Conservation (phyloP, 1,284 basidiomycete species). For the Takashimella tepidaria region DNA sequence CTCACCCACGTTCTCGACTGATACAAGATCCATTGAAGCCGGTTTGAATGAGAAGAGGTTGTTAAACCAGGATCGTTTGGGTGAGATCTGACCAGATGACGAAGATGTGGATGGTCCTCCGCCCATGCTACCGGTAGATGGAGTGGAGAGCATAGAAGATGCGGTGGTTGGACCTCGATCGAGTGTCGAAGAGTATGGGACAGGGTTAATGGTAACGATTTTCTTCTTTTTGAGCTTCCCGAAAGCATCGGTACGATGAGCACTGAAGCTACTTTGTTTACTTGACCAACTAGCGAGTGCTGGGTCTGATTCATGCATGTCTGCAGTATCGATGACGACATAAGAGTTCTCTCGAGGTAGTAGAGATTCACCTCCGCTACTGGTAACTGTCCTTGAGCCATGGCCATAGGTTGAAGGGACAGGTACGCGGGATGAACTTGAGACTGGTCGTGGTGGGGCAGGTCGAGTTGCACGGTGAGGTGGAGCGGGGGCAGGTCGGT, state of each 20-base stretch:
- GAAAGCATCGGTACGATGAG: constrained; percentile 38
- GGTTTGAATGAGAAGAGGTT: constrained; percentile 84
- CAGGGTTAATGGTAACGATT: constrained; percentile 32
- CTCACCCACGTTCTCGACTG: constrained; percentile 37
- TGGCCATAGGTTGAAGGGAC: not conserved
- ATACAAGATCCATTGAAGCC: constrained; percentile 52
- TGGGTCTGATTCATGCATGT: constrained; percentile 21
- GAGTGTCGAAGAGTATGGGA: constrained; percentile 26
- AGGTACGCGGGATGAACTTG: not conserved
- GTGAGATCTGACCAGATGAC: constrained; percentile 12
- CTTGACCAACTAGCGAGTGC: constrained; percentile 27
- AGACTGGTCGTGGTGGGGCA: constrained; percentile 7
- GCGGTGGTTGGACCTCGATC: constrained; percentile 13
- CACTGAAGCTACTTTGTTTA: constrained; percentile 21
- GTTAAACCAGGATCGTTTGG: constrained; percentile 77
- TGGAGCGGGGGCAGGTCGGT: constrained; percentile 13
- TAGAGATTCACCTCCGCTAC: constrained; percentile 20
- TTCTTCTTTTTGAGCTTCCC: constrained; percentile 44
- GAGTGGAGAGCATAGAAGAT: constrained; percentile 15
- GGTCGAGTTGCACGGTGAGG: constrained; percentile 17
- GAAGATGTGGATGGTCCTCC: not conserved
- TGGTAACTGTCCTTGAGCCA: not conserved
- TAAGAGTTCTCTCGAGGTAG: constrained; percentile 43
- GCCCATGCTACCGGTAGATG: constrained; percentile 8
- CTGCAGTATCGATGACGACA: constrained; percentile 38